Conservation (phyloP, 257 asterid genomes). For the Lantana camara region DNA sequence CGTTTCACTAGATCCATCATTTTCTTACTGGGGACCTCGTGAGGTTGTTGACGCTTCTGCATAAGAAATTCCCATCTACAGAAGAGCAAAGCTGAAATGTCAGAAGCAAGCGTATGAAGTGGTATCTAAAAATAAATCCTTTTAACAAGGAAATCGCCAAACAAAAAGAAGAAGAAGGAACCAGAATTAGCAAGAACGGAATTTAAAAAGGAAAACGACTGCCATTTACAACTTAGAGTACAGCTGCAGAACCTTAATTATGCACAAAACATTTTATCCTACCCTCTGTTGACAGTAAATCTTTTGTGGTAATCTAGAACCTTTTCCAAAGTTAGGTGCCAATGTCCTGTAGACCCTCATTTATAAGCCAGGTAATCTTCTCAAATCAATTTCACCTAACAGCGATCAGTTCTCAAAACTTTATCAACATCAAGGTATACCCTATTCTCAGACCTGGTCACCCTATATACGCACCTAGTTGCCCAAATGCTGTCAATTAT, state of each 20-base stretch:
- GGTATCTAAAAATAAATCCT: slow-evolving; percentile 3
- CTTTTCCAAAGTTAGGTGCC: neutral
- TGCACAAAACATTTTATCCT: neutral
- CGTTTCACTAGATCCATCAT: slow-evolving; percentile 72
- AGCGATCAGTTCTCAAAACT: neutral
- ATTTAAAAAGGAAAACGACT: neutral
- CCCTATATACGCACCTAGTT: neutral
- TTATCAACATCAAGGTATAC: slow-evolving; percentile 1
- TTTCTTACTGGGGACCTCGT: slow-evolving; percentile 57
- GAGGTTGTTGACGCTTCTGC: slow-evolving; percentile 67
- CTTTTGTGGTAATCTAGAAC: slow-evolving; percentile 10
- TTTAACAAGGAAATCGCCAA: neutral
- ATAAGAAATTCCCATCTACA: slow-evolving; percentile 65
- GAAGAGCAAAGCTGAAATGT: slow-evolving; percentile 30
- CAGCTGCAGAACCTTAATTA: no score
- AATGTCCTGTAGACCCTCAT: neutral
- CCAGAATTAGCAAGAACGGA: neutral
- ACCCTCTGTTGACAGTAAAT: neutral
- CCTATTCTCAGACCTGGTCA: neutral
- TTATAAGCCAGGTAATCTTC: neutral
- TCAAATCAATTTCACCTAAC: neutral
- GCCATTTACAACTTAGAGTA: neutral
- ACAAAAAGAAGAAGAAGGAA: neutral
- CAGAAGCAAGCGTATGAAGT: slow-evolving; percentile 17
- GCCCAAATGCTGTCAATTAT: neutral